These are phyloP conservation scores for Zymoseptoria pseudotritici DNA, from an alignment of 2,329 filamentous ascomycete species.

Conservation along the genomic window DNA sequence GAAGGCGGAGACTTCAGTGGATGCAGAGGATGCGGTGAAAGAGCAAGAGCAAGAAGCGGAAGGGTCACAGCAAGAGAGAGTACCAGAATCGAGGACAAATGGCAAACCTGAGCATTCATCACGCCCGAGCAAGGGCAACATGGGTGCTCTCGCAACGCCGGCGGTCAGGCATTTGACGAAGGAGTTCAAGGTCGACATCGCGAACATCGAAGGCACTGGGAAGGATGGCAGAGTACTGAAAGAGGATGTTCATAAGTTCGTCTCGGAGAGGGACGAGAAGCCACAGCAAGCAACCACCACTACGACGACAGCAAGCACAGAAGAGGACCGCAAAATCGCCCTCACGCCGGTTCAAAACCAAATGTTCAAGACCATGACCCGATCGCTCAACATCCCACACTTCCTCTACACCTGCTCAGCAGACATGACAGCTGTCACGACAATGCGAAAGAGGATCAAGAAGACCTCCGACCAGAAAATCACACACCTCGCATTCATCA, in stretches of 20 bases:
- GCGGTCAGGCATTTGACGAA: slow-evolving; percentile 85
- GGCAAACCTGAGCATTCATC: slow-evolving; percentile 1
- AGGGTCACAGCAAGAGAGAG: neutral
- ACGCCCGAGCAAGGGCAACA: slow-evolving; percentile 47
- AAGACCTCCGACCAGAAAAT: slow-evolving; percentile 56
- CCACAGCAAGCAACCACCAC: slow-evolving; percentile 27
- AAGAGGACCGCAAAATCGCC: slow-evolving; percentile 58
- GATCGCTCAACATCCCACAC: slow-evolving; percentile 82
- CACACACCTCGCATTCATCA: slow-evolving; percentile 86
- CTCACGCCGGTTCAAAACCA: slow-evolving; percentile 75
- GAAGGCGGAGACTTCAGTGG: slow-evolving; percentile 7
- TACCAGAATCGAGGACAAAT: neutral
- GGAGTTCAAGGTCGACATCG: slow-evolving; percentile 68
- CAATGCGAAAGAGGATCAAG: slow-evolving; percentile 69
- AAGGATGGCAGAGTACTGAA: slow-evolving; percentile 87
- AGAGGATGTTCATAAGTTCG: slow-evolving; percentile 65
- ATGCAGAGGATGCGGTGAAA: slow-evolving; percentile 13
- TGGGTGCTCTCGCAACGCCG: slow-evolving; percentile 75
- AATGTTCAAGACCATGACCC: slow-evolving; percentile 98
- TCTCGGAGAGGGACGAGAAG: slow-evolving; percentile 35
- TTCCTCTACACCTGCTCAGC: slow-evolving; percentile 92
- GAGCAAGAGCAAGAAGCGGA: slow-evolving; percentile 6
- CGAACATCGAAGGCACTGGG: slow-evolving; percentile 73
- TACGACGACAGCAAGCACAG: slow-evolving; percentile 28
- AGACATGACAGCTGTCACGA: slow-evolving; percentile 67